Evolutionary conservation across 2,329 filamentous ascomycete species (phyloP).

Genomic region (Phaeosphaeriaceae sp.): DNA sequence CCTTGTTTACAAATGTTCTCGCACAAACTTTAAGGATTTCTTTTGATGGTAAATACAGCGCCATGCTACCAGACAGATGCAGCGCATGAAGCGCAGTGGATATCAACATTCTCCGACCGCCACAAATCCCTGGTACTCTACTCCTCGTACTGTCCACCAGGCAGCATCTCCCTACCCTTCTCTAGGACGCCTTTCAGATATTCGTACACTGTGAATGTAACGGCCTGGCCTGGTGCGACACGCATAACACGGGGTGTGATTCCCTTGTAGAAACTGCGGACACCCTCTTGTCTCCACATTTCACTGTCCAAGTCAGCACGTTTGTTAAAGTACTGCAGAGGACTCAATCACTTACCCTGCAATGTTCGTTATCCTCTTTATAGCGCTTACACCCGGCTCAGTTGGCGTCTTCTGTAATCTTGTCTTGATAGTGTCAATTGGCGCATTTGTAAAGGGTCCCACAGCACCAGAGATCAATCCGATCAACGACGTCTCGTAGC

Average conservation of each 20-base stretch:
- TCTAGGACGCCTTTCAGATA: constrained; percentile 60
- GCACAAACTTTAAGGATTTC: background rate
- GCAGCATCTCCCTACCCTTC: constrained; percentile 55
- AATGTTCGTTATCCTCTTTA: constrained; percentile 80
- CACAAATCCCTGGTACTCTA: constrained; percentile 20
- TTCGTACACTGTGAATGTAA: constrained; percentile 70
- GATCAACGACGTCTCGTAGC: constrained; percentile 90
- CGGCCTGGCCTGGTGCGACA: constrained; percentile 92
- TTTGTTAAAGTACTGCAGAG: background rate
- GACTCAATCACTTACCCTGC: constrained; percentile 55
- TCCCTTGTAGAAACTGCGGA: constrained; percentile 97
- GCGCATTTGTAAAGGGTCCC: constrained; percentile 94
- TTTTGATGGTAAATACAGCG: constrained; percentile 7
- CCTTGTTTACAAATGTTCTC: background rate
- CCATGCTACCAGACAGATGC: background rate
- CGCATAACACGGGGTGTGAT: constrained; percentile 98
- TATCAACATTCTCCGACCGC: constrained; percentile 13
- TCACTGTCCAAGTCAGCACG: constrained; percentile 41
- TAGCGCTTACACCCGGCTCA: constrained; percentile 79
- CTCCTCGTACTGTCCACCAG: constrained; percentile 59
- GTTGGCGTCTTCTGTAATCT: constrained; percentile 89
- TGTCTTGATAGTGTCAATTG: constrained; percentile 99
- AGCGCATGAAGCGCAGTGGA: constrained; percentile 13
- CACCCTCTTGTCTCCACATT: constrained; percentile 81
- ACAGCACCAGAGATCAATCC: constrained; percentile 92